Base-by-base conservation (phyloP, 768 basidiomycete species). In the Dendrothele bispora region DNA sequence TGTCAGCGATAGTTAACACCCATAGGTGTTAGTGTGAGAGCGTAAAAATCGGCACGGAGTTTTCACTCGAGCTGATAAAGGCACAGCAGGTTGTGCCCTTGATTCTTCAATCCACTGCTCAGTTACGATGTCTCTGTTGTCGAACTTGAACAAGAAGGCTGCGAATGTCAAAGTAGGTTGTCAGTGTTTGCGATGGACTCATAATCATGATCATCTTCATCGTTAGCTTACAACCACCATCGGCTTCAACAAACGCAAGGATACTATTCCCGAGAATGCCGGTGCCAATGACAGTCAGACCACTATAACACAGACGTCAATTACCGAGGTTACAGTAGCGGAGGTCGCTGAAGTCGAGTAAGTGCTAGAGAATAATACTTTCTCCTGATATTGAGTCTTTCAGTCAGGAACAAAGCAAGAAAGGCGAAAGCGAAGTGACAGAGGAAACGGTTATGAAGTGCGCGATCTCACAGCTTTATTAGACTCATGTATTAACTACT, bases 81-180 rank as follows among this genome's bases (percentile, higher is more conserved):
- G n/a, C n/a, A n/a, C n/a, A n/a, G n/a, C n/a, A n/a, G n/a, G n/a
- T n/a, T n/a, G n/a, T n/a, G n/a, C n/a, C n/a, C n/a, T n/a, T n/a
- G n/a, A n/a, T n/a, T n/a, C n/a, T n/a, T n/a, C n/a, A n/a, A n/a
- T n/a, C n/a, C n/a, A n/a, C n/a, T n/a, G n/a, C n/a, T n/a, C n/a
- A n/a, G n/a, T n/a, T n/a, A n/a, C n/a, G n/a, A n/a, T n/a, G n/a
- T n/a, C n/a, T n/a, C n/a, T n/a, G 18, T 34, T 45, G 20, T 47
- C 20, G 12, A 2, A 15, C 24, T 51, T 47, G 45, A 29, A 39
- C 20, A 43, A 20, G 20, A 43, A 6, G 40, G 43, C 43, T 35
- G 39, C 15, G 39, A 49, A 24, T 34, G 41, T 37, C 37, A 44
- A 18, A 25, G 29, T 38, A 35, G 27, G 32, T 28, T 15, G 22